Percentiles rank a stretch among this genome's conserved stretches.
Conservation (phyloP, 2,329 filamentous ascomycete species). For the Calonectria hawksworthii region DNA sequence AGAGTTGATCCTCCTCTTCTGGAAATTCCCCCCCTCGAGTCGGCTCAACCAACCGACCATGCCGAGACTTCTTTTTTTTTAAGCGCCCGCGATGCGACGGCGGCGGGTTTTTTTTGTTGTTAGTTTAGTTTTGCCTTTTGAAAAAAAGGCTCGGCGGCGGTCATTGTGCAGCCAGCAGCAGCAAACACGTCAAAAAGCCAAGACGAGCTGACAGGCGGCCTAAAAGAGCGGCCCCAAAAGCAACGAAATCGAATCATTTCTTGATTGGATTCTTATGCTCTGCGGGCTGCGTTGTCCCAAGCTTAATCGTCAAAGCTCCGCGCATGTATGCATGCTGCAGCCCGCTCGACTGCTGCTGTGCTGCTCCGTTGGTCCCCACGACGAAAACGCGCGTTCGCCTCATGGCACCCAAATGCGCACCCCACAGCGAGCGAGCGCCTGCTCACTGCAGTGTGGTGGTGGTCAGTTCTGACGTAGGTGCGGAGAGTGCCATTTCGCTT, state of each 20-base stretch:
- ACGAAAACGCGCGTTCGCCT: background rate
- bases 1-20: slow-evolving; percentile 8
- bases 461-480: slow-evolving; percentile 5
- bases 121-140: background rate
- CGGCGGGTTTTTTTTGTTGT: background rate
- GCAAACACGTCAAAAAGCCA: background rate
- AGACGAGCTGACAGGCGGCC: slow-evolving; percentile 1
- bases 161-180: background rate
- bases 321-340: background rate
- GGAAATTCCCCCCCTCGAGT: background rate
- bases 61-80: background rate
- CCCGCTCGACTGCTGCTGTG: background rate
- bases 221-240: background rate
- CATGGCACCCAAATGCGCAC: background rate
- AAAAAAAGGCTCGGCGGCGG: background rate
- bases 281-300: background rate
- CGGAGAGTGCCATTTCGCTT: background rate
- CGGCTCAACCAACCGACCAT: background rate
- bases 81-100: background rate
- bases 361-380: background rate
- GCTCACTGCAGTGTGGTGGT: background rate
- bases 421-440: background rate
- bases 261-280: slow-evolving; percentile 4
- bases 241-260: slow-evolving; percentile 7
- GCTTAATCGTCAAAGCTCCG: background rate